phyloP scores from a whole-genome alignment of 2,329 filamentous ascomycete genomes.

The Clonostachys byssicola region DNA sequence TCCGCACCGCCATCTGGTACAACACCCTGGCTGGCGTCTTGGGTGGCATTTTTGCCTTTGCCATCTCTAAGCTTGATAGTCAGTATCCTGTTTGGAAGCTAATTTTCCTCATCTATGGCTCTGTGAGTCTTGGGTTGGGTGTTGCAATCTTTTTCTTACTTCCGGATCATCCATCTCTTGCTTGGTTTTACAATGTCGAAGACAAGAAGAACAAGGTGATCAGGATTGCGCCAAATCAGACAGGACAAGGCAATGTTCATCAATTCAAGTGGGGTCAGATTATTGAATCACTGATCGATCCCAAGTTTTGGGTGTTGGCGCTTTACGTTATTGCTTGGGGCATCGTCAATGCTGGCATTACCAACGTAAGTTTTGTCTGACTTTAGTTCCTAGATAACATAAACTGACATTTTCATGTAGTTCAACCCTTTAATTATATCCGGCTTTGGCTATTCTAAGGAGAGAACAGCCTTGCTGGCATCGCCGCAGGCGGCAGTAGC shows the following conservation, averaged over 20 bases:
- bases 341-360: no score
- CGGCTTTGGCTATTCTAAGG: slow-evolving; percentile 31
- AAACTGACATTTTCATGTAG: slow-evolving; percentile 35
- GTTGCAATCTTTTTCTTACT: slow-evolving; percentile 7
- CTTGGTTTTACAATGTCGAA: no score
- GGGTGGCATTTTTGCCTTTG: slow-evolving; percentile 20
- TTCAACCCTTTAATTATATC: slow-evolving; percentile 57
- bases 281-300: no score
- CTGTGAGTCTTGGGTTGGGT: slow-evolving; percentile 8
- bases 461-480: slow-evolving; percentile 17
- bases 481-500: slow-evolving; percentile 23
- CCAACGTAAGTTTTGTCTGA: no score
- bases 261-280: no score
- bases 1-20: slow-evolving; percentile 22
- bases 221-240: no score
- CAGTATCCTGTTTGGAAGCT: slow-evolving; percentile 12
- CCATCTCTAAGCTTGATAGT: slow-evolving; percentile 18
- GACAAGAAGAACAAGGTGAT: no score
- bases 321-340: no score
- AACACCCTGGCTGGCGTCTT: slow-evolving; percentile 22
- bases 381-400: no score
- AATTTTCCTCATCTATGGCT: slow-evolving; percentile 12
- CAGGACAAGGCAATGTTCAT: no score
- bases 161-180: slow-evolving; percentile 2
- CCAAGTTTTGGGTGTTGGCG: no score